A percentile compares a stretch with the other conserved stretches of the same genome.
These are phyloP conservation scores for Paraphaeosphaeria sporulosa DNA, from an alignment of 2,329 filamentous ascomycete genomes.

Conservation along the genomic window DNA sequence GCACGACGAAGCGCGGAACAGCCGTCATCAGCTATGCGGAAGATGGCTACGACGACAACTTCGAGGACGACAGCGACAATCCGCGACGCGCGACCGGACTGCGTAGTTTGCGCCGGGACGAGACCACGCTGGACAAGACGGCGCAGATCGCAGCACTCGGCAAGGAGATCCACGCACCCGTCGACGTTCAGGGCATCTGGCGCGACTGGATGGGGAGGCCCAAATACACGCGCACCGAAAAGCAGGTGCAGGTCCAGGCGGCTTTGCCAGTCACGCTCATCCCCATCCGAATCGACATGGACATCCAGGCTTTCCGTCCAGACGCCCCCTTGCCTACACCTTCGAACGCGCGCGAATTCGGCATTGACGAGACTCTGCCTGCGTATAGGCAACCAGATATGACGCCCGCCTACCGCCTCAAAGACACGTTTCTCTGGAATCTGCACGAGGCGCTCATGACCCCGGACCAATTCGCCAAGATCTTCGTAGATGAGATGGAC, in stretches of 20 bases:
- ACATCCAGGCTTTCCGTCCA: conserved; percentile 80
- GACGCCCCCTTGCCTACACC: conserved; percentile 70
- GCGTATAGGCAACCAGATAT: conserved; percentile 81
- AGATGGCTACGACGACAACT: conserved; percentile 87
- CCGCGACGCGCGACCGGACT: conserved; percentile 78
- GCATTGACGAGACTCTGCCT: conserved; percentile 74
- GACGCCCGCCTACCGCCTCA: conserved; percentile 84
- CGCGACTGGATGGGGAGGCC: conserved; percentile 92
- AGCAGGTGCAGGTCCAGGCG: conserved; percentile 70
- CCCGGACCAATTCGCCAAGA: conserved; percentile 93
- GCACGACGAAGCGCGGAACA: conserved; percentile 96
- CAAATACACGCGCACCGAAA: conserved; percentile 61
- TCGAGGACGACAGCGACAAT: conserved; percentile 77
- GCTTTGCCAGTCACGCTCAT: conserved; percentile 88
- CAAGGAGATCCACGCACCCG: conserved; percentile 79
- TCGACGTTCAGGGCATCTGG: conserved; percentile 89
- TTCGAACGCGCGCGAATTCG: conserved; percentile 63
- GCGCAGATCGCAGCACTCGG: conserved; percentile 79
- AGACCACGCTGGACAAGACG: conserved; percentile 65
- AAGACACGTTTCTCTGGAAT: conserved; percentile 98
- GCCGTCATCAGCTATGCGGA: conserved; percentile 98
- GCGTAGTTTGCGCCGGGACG: conserved; percentile 80
- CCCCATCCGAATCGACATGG: conserved; percentile 94
- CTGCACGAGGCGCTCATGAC: conserved; percentile 93
- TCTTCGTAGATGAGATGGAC: conserved; percentile 90